Evolutionary conservation across 1,284 basidiomycete species (phyloP).

Genomic region (Puccinia hordei): DNA sequence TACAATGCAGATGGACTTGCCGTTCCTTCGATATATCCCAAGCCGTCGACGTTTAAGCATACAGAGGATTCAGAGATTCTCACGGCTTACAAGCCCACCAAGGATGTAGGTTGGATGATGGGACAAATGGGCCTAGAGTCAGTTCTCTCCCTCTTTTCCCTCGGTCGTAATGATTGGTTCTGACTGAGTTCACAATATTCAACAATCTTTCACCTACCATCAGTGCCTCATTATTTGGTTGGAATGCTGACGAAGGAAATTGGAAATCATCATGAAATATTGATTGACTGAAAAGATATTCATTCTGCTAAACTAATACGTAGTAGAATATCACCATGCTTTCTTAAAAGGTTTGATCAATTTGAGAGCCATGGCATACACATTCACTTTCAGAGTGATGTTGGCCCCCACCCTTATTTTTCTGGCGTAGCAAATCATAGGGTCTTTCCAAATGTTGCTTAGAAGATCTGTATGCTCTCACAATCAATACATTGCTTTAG

Average conservation of each 20-base stretch:
- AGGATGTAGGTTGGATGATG: conserved; percentile 41
- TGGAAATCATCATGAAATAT: background rate
- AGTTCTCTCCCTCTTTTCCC: background rate
- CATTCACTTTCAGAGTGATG: too few species aligned
- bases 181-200: background rate
- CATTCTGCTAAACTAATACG: background rate
- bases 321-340: too few species aligned
- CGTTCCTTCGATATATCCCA: background rate
- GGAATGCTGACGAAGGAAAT: conserved; percentile 9
- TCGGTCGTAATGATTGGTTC: too few species aligned
- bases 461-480: too few species aligned
- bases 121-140: conserved; percentile 35
- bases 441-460: too few species aligned
- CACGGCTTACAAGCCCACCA: background rate
- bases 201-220: background rate
- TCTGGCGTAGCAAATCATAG: too few species aligned
- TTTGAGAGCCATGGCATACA: too few species aligned
- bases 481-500: too few species aligned
- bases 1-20: conserved; percentile 21
- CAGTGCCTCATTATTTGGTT: conserved; percentile 26
- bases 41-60: background rate
- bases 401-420: too few species aligned
- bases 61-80: background rate
- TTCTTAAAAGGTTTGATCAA: too few species aligned
- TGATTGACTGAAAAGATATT: background rate